Evolutionary conservation across 371 early-diverging fungal genomes (phyloP).

Genomic region (Capillidium heterosporum): DNA sequence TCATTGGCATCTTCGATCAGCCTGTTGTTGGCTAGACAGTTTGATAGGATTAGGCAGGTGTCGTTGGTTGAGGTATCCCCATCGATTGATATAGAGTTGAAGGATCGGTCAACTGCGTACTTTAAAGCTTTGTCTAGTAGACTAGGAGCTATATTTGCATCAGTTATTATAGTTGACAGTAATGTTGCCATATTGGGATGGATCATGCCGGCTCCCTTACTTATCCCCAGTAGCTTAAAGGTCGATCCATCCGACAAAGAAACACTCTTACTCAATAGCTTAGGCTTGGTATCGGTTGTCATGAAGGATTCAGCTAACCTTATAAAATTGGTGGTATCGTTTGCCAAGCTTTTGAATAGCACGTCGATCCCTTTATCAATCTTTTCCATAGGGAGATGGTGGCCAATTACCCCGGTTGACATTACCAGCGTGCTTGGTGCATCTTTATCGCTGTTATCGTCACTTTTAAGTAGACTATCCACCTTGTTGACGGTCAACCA

Average conservation of each 20-base stretch:
- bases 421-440: slow-evolving; percentile 46
- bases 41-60: slow-evolving; percentile 72
- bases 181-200: slow-evolving; percentile 90
- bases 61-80: slow-evolving; percentile 95
- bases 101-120: slow-evolving; percentile 72
- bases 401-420: slow-evolving; percentile 96
- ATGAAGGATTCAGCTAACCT: slow-evolving; percentile 71
- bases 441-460: slow-evolving; percentile 11
- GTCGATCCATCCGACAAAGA: slow-evolving; percentile 20
- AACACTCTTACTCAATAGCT: slow-evolving; percentile 47
- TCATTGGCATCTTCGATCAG: slow-evolving; percentile 21
- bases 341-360: slow-evolving; percentile 24
- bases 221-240: slow-evolving; percentile 73
- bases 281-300: slow-evolving; percentile 96
- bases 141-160: slow-evolving; percentile 39
- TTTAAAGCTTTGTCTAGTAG: slow-evolving; percentile 51
- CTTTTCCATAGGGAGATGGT: slow-evolving; percentile 68
- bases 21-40: slow-evolving; percentile 36
- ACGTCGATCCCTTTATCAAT: slow-evolving; percentile 49
- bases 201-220: slow-evolving; percentile 94
- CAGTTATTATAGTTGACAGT: slow-evolving; percentile 71
- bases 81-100: slow-evolving; percentile 86
- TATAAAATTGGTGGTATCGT: slow-evolving; percentile 50
- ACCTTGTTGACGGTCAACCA: slow-evolving; percentile 40
- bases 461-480: slow-evolving; percentile 15